A percentile compares a stretch with the other conserved stretches of the same genome.
These are phyloP conservation scores for Phanerochaete sordida DNA, from an alignment of 768 basidiomycete genomes.

Conservation along the genomic window DNA sequence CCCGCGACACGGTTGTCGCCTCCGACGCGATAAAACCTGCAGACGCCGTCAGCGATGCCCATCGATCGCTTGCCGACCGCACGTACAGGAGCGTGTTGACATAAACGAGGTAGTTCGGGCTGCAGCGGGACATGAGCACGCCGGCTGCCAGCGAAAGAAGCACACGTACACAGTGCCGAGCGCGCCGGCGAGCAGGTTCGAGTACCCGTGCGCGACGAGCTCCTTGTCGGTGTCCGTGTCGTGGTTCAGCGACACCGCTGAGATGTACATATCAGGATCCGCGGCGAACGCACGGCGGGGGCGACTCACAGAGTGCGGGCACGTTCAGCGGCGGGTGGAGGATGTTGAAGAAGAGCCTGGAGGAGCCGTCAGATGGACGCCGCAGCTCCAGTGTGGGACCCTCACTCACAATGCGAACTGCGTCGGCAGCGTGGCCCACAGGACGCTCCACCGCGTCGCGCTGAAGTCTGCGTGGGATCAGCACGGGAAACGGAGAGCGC, in stretches of 20 bases:
- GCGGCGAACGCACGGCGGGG: not conserved
- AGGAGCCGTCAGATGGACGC: too few species aligned
- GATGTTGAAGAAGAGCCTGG: slow-evolving; percentile 78
- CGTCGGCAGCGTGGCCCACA: slow-evolving; percentile 87
- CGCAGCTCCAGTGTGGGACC: too few species aligned
- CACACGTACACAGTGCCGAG: slow-evolving; percentile 80
- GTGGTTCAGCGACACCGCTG: slow-evolving; percentile 83
- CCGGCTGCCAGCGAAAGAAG: not conserved
- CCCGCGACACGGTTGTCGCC: slow-evolving; percentile 83
- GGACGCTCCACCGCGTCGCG: slow-evolving; percentile 55
- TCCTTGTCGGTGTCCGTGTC: slow-evolving; percentile 93
- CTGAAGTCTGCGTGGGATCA: slow-evolving; percentile 46
- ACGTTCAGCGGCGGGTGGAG: slow-evolving; percentile 86
- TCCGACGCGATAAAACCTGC: slow-evolving; percentile 88
- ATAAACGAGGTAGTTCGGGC: slow-evolving; percentile 85
- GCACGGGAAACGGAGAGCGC: not conserved
- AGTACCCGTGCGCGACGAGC: slow-evolving; percentile 88
- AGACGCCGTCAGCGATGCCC: not conserved
- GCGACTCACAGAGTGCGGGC: slow-evolving; percentile 69
- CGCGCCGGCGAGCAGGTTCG: slow-evolving; percentile 79
- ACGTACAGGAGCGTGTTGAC: slow-evolving; percentile 78
- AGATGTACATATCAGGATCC: not conserved
- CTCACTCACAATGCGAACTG: slow-evolving; percentile 84
- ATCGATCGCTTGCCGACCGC: slow-evolving; percentile 14
- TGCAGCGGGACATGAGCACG: slow-evolving; percentile 21